Base-by-base conservation (phyloP, 805 yeast species). In the Candida ulmi region DNA sequence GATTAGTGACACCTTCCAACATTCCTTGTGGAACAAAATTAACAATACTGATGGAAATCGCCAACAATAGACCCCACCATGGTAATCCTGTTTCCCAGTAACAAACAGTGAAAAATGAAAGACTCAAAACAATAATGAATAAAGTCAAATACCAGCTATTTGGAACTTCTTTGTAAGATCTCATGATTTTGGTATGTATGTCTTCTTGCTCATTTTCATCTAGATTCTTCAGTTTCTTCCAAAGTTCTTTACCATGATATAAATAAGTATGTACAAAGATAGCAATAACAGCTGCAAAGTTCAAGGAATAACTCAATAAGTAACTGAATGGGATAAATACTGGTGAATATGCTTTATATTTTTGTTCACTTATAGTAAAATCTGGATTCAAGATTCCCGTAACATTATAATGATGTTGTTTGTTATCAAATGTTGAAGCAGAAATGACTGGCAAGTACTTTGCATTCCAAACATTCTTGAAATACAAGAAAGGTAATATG, bases 141-240 rank as follows among this genome's bases (percentile, higher is more conserved):
- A 58, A 29, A 7, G 45, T 38, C 2, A 40, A 67, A 66, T 66
- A 39, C 62, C 54, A 39, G 66, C 59, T 77, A 46, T 78, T 83
- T 1, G 95, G 93, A 16, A 80, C 87, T 46, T 82, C 88, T 29
- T 69, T 70, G 57, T 82, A 81, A 39, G 59, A 63, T 33, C 50
- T 54, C 78, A 75, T 76, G 50, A 76, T 63, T 50, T 80, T 65
- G 52, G 61, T 64, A 53, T 76, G 79, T 31, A 62, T 53, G 38
- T 62, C 72, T 37, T 46, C 63, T 44, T 58, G 77, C 54, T 76
- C 77, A 58, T 69, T 39, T 6, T 28, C 18, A 58, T 65, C 47
- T 6, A 40, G 51, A 44, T 66, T 64, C 35, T 52, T 53, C 2
- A 74, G 60, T 36, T 61, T 64, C n/a, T 54, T 57, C 61, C 67